Evolutionary conservation across 169 alveolate genomes (phyloP).

Genomic region (Cryptosporidium tyzzeri): DNA sequence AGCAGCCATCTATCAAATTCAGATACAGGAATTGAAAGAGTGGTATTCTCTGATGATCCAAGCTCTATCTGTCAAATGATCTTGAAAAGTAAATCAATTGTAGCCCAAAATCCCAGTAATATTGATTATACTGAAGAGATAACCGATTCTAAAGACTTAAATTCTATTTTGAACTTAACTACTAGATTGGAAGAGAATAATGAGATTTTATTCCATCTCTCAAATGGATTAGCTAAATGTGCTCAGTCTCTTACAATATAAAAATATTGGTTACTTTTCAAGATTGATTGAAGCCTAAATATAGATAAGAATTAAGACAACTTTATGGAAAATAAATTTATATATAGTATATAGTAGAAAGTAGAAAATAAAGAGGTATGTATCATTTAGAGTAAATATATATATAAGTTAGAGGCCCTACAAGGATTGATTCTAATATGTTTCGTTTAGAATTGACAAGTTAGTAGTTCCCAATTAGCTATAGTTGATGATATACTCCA

Average conservation of each 20-base stretch:
- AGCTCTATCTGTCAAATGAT: conserved; percentile 13
- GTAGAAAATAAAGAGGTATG: background rate
- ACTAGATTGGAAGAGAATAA: conserved; percentile 42
- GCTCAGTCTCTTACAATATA: conserved; percentile 32
- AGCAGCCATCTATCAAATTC: background rate
- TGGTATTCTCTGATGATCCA: conserved; percentile 37
- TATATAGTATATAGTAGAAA: background rate
- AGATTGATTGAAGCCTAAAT: background rate
- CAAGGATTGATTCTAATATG: background rate
- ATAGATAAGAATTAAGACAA: too few species aligned
- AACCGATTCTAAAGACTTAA: background rate
- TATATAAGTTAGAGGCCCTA: conserved; percentile 20
- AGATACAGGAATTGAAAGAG: conserved; percentile 1
- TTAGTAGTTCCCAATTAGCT: background rate
- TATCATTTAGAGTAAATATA: conserved; percentile 9
- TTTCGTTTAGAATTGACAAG: background rate
- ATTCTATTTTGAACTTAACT: conserved; percentile 14
- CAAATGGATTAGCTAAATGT: conserved; percentile 41
- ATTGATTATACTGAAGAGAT: background rate
- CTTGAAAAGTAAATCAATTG: background rate
- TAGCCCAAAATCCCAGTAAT: background rate
- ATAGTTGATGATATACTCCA: conserved; percentile 48
- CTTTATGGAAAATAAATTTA: background rate
- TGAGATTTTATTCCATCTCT: conserved; percentile 40
- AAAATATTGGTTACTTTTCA: background rate